Conservation (phyloP, 1,139 yeast genomes). For the Yamadazyma aaseri region DNA sequence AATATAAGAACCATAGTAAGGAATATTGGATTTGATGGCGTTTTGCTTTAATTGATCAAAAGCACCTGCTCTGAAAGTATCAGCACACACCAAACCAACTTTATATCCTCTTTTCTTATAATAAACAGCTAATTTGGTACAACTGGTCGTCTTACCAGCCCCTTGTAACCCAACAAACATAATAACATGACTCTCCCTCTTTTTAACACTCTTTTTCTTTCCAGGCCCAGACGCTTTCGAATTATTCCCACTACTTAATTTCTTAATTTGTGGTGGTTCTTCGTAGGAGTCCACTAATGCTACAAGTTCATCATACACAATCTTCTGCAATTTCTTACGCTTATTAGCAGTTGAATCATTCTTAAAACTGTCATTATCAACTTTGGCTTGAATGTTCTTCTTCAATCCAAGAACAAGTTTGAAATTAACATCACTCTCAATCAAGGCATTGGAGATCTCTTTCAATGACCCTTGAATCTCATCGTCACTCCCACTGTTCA, state of each 20-base stretch:
- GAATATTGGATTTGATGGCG: conserved; percentile 92
- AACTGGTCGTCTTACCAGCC: conserved; percentile 97
- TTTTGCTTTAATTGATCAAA: conserved; percentile 97
- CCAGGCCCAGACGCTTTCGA: conserved; percentile 22
- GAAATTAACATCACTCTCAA: conserved; percentile 91
- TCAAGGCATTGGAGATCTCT: conserved; percentile 83
- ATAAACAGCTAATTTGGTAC: conserved; percentile 94
- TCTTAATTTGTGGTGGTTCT: conserved; percentile 82
- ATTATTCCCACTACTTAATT: conserved; percentile 35
- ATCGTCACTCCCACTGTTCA: conserved; percentile 42
- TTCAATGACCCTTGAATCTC: conserved; percentile 62
- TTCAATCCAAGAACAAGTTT: conserved; percentile 76
- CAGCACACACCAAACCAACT: conserved; percentile 97
- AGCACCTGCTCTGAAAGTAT: conserved; percentile 99
- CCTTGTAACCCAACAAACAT: conserved; percentile 99
- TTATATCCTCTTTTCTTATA: conserved; percentile 92
- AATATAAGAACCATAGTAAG: conserved; percentile 91
- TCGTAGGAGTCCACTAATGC: conserved; percentile 70
- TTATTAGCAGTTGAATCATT: conserved; percentile 56
- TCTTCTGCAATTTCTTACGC: conserved; percentile 81
- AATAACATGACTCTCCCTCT: conserved; percentile 53
- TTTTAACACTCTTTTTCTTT: conserved; percentile 26
- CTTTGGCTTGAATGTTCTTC: conserved; percentile 62
- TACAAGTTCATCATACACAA: conserved; percentile 90
- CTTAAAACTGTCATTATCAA: conserved; percentile 47